A percentile compares a stretch with the other conserved stretches of the same genome.
These are phyloP conservation scores for Eucalyptus urophylla DNA, from an alignment of 345 rosid genomes.

Conservation along the genomic window DNA sequence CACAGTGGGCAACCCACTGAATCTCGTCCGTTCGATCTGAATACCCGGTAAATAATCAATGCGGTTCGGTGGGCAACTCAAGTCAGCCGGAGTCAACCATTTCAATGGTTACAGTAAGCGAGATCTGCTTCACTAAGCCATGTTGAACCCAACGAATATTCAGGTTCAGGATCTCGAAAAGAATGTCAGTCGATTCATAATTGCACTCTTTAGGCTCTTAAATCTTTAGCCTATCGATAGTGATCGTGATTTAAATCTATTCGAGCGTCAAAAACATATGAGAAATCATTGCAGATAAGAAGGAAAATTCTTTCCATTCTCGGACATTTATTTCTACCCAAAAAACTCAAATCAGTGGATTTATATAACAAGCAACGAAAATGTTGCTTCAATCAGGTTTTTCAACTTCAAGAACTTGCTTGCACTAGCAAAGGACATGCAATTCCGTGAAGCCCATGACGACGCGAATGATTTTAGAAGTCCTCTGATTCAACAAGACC, in stretches of 20 bases:
- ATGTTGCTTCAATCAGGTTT: accelerated
- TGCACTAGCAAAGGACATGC: not conserved
- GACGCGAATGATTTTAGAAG: not conserved
- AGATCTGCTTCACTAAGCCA: not conserved
- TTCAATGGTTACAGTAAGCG: not conserved
- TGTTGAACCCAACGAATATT: not conserved
- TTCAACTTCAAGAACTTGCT: not conserved
- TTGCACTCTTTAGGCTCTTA: not conserved
- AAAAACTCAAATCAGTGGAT: not conserved
- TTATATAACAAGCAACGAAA: not conserved
- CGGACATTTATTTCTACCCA: not conserved
- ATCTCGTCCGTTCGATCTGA: no score
- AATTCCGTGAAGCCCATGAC: not conserved
- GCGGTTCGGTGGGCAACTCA: not conserved
- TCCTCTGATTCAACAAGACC: not conserved
- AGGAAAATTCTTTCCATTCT: not conserved
- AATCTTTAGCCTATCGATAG: not conserved
- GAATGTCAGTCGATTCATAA: not conserved
- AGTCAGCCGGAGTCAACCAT: not conserved
- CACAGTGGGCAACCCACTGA: no score
- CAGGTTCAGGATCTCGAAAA: not conserved
- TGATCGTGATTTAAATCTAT: not conserved
- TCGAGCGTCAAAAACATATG: not conserved
- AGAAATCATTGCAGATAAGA: not conserved
- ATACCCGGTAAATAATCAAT: not conserved